phyloP scores from a whole-genome alignment of 2,329 filamentous ascomycete genomes.

The Alternaria novae-zelandiae region DNA sequence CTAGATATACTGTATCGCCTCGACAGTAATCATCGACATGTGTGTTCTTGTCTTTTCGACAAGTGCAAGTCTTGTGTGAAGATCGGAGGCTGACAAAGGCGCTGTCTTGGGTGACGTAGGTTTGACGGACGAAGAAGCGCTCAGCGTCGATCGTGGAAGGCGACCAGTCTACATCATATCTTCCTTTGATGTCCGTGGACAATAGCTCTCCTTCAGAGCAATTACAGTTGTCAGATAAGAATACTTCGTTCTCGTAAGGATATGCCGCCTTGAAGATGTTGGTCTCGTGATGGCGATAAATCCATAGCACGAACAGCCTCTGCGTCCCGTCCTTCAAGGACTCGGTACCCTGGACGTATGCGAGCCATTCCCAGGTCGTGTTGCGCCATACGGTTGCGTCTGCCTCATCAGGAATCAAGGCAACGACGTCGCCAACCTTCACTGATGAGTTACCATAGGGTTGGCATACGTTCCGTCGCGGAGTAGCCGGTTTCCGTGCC shows the following conservation, averaged over 20 bases:
- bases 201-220: constrained; percentile 63
- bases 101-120: constrained; percentile 66
- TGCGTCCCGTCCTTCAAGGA: constrained; percentile 42
- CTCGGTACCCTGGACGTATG: constrained; percentile 65
- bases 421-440: constrained; percentile 58
- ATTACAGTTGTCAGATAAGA: constrained; percentile 77
- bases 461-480: not conserved
- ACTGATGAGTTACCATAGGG: constrained; percentile 30
- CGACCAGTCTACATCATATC: constrained; percentile 65
- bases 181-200: constrained; percentile 63
- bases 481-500: not conserved
- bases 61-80: constrained; percentile 63
- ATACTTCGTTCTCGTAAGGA: constrained; percentile 74
- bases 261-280: constrained; percentile 72
- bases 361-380: constrained; percentile 68
- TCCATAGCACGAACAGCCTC: constrained; percentile 71
- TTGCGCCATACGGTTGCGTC: constrained; percentile 63
- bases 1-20: constrained; percentile 68
- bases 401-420: constrained; percentile 53
- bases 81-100: constrained; percentile 66
- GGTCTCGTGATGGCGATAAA: constrained; percentile 75
- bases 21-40: constrained; percentile 44
- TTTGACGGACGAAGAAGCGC: constrained; percentile 72
- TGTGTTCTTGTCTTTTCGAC: constrained; percentile 22
- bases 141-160: constrained; percentile 56